Conservation (phyloP, 2,329 filamentous ascomycete species). For the Aspergillus sergii region DNA sequence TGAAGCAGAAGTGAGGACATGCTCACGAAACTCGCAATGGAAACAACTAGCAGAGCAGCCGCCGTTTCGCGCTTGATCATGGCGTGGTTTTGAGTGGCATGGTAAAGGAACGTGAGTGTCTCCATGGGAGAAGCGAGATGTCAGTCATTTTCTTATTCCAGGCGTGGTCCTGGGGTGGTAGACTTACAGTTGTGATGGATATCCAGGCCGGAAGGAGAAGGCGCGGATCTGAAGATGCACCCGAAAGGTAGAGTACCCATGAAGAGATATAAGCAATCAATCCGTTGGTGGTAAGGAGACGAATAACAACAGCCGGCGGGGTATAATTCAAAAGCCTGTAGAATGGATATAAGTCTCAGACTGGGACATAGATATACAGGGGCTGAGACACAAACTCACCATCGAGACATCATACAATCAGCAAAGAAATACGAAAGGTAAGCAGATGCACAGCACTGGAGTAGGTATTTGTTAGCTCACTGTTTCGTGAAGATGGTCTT, state of each 20-base stretch:
- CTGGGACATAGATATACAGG: not conserved
- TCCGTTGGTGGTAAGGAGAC: conserved; percentile 73
- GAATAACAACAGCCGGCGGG: conserved; percentile 74
- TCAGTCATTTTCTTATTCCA: conserved; percentile 3
- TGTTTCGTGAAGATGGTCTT: not conserved
- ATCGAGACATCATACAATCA: conserved; percentile 82
- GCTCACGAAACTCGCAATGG: conserved; percentile 73
- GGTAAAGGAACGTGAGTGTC: conserved; percentile 74
- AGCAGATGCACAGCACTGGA: conserved; percentile 72
- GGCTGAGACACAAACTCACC: conserved; percentile 54
- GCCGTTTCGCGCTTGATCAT: conserved; percentile 79
- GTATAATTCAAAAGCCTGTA: conserved; percentile 80
- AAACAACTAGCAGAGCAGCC: conserved; percentile 76
- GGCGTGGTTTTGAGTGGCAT: conserved; percentile 75
- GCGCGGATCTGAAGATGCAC: conserved; percentile 69
- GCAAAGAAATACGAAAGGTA: conserved; percentile 83
- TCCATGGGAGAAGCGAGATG: conserved; percentile 31
- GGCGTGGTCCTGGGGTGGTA: not conserved
- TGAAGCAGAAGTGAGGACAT: conserved; percentile 71
- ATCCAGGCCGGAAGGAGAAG: conserved; percentile 78
- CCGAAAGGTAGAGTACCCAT: conserved; percentile 69
- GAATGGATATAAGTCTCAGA: not conserved
- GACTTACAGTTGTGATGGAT: conserved; percentile 69
- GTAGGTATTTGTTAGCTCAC: conserved; percentile 8
- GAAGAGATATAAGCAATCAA: conserved; percentile 76